Conservation (phyloP, 2,329 filamentous ascomycete genomes). For the Amauroascus niger region DNA sequence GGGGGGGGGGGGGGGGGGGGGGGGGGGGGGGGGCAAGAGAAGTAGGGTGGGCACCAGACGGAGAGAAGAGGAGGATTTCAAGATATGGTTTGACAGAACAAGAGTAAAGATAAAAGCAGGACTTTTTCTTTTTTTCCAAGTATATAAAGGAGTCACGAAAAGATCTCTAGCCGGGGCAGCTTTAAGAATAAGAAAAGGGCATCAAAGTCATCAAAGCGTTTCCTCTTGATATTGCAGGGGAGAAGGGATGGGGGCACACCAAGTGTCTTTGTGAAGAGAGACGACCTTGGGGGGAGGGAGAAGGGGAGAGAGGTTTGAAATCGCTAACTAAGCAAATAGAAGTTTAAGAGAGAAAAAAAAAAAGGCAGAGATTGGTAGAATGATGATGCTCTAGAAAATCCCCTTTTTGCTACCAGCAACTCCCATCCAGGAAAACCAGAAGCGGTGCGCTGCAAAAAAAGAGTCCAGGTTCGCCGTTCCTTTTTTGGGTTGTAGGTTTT, state of each 20-base stretch:
- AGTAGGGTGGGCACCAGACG: background rate
- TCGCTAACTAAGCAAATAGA: background rate
- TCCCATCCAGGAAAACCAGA: no score
- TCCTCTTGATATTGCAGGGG: constrained; percentile 9
- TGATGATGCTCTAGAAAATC: no score
- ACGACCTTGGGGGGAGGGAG: background rate
- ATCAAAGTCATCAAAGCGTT: constrained; percentile 12
- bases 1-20: no score
- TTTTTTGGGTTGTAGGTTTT: no score
- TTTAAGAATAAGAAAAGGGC: constrained; percentile 6
- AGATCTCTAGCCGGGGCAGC: background rate
- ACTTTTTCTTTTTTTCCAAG: constrained; percentile 1
- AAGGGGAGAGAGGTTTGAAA: background rate
- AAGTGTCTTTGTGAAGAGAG: constrained; percentile 4
- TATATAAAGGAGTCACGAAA: constrained; percentile 1
- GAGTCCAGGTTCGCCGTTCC: no score
- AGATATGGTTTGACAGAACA: background rate
- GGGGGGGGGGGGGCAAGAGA: background rate
- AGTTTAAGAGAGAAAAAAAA: background rate
- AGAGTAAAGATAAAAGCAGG: constrained; percentile 3
- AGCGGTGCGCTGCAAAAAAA: no score
- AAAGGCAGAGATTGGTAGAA: background rate
- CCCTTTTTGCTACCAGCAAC: background rate
- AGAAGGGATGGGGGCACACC: constrained; percentile 7
- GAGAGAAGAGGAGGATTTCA: background rate